These are phyloP conservation scores for Camelina sativa DNA, from an alignment of 345 rosid genomes.

Conservation along the genomic window DNA sequence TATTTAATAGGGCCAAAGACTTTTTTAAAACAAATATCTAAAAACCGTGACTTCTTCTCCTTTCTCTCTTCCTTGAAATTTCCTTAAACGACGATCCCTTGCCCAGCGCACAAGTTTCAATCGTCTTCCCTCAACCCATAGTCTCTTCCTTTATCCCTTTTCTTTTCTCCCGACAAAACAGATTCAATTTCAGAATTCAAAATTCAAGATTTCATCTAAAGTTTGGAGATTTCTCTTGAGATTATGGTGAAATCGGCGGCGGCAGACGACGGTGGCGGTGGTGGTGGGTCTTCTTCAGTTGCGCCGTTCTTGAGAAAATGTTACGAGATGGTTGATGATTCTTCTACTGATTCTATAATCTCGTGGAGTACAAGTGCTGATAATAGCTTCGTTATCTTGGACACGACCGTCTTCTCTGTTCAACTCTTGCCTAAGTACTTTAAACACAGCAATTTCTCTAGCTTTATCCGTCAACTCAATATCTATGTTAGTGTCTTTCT, in stretches of 20 bases:
- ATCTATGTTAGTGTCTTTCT: conserved; percentile 65
- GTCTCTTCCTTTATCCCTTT: conserved; percentile 8
- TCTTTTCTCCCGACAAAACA: neutral
- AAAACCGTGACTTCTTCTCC: neutral
- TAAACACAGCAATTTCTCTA: conserved; percentile 80
- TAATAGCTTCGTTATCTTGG: conserved; percentile 68
- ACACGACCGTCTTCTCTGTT: conserved; percentile 64
- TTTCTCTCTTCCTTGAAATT: conserved; percentile 30
- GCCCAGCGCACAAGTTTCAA: conserved; percentile 40
- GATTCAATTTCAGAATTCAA: conserved; percentile 12
- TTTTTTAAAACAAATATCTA: neutral
- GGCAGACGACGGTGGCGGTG: conserved; percentile 34
- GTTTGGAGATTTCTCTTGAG: conserved; percentile 4
- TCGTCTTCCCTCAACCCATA: conserved; percentile 19
- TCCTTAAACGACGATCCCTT: conserved; percentile 28
- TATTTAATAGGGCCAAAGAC: conserved; percentile 3
- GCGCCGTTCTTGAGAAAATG: conserved; percentile 86
- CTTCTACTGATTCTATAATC: conserved; percentile 61
- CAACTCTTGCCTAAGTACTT: conserved; percentile 75
- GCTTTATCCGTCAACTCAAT: conserved; percentile 89
- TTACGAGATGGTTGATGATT: conserved; percentile 87
- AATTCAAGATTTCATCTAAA: conserved; percentile 5
- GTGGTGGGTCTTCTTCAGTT: conserved; percentile 39
- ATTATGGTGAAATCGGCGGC: conserved; percentile 67
- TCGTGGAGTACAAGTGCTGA: conserved; percentile 62